phyloP scores from a whole-genome alignment of 257 asterid genomes.

The Rhazya stricta region DNA sequence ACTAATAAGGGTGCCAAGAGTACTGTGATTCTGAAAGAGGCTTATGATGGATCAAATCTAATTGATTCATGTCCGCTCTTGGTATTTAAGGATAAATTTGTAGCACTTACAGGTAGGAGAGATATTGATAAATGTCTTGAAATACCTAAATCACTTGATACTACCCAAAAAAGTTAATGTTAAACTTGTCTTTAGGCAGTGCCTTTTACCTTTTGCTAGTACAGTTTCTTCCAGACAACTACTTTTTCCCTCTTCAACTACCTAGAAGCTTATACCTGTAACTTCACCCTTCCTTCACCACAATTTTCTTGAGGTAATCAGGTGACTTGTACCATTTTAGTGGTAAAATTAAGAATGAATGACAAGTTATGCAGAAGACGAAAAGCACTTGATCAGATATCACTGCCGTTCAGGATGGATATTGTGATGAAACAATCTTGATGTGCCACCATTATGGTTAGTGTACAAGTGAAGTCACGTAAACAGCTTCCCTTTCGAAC shows the following conservation, averaged over 20 bases:
- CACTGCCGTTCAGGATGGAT: not conserved
- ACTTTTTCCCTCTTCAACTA: not conserved
- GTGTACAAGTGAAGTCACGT: not conserved
- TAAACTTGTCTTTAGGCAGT: not conserved
- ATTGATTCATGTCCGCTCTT: slow-evolving; percentile 58
- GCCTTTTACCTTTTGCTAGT: not conserved
- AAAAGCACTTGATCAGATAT: not conserved
- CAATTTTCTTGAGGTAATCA: not conserved
- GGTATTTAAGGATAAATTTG: slow-evolving; percentile 51
- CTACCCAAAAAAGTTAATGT: slow-evolving; percentile 1
- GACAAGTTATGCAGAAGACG: not conserved
- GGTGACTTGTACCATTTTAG: not conserved
- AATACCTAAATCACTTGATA: not conserved
- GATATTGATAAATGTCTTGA: slow-evolving; percentile 27
- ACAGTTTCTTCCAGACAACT: not conserved
- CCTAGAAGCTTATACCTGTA: not conserved
- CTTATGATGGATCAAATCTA: slow-evolving; percentile 64
- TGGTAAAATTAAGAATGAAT: not conserved
- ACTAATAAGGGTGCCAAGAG: slow-evolving; percentile 85
- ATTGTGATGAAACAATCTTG: not conserved
- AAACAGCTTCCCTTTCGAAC: not conserved
- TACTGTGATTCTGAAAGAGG: slow-evolving; percentile 78
- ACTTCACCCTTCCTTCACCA: not conserved
- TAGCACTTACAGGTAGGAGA: slow-evolving; percentile 59
- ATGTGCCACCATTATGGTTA: not conserved